Base-by-base conservation (phyloP, 2,329 filamentous ascomycete genomes). In the Bertia moriformis region DNA sequence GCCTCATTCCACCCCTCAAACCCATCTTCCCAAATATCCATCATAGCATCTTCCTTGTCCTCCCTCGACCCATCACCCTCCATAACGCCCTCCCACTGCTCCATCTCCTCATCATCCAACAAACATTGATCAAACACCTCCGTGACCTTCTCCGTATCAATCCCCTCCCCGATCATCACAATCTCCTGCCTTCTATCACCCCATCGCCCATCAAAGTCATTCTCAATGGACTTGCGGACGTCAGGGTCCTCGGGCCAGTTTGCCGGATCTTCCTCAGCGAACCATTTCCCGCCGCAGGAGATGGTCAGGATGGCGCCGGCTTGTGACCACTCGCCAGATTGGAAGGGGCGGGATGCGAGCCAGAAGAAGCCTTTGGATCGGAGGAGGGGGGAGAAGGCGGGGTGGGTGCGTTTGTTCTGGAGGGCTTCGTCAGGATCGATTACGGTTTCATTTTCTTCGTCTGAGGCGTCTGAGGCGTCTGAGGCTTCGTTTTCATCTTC, bases 161-260 rank as follows among this genome's bases (percentile, higher is more conserved):
- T 61, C 4, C 65, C 64, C 53, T 83, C 77, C 0, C 80, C 80
- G 41, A 86, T 84, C 43, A 85, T 81, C 2, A 85, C 80, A 4
- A 85, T 52, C 52, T 85, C 80, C 51, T 85, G 79, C 2, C 79
- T 63, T 1, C 79, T 64, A 46, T 85, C 80, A 1, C 77, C 79
- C 76, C 78, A 84, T 5, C 58, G 56, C 3, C 56, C 58, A 19
- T 60, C 52, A 39, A 71, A 69, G 41, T 73, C 67, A 20, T 66
- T 58, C 48, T 35, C 10, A 14, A 35, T 35, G 10, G 32, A 35
- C 17, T 35, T 10, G 12, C 32, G 32, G 2, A 70, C 67, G 12
- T 66, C 65, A 18, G 57, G 49, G 43, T 66, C 63, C 10, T 65
- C 63, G 0, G 61, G 65, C 61, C 66, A 68, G 4, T 68, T 67